Base-by-base conservation (phyloP, 192 early-diverging fungal species). In the Endogone sp. region DNA sequence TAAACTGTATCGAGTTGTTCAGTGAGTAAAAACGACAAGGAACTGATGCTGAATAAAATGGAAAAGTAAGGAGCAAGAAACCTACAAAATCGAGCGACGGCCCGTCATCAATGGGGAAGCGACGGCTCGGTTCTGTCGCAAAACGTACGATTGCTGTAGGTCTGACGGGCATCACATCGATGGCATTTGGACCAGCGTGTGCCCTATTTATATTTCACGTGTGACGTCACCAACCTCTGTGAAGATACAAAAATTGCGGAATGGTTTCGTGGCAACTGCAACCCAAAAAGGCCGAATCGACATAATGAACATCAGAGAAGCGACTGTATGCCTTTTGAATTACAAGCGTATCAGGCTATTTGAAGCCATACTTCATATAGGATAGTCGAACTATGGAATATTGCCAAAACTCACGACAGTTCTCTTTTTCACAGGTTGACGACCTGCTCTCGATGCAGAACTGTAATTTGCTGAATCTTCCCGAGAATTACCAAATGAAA, bases 401-500 rank as follows among this genome's bases (percentile, higher is more conserved):
- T n/a, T 49, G 37, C 37, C 6, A 16, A 6, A 49, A 16, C 37
- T 49, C 37, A 49, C 37, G 16, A 49, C 37, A 49, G 9, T 49
- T 16, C 16, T 16, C 37, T 16, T 11, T 11, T 16, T 11, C 6
- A 49, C 23, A 93, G 90, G 77, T 88, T 62, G 90, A 94, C 31
- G 94, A 96, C 75, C 83, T 96, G 81, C 84, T 95, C 22, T 86
- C 86, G 22, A 96, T 99, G 89, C 98, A 99, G 81, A 89, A 93
- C 70, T 98, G 95, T 88, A 99, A 99, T 80, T 82, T 99, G 65
- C 84, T 87, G 65, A 98, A 99, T 79, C 85, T 99, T 44, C 98
- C 98, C 9, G 98, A 99, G 82, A 99, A 99, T 88, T 99, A 99
- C 79, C 93, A 94, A 75, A 96, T 99, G 92, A 99, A 99, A 80